Conservation (phyloP, 257 asterid genomes). For the Craterostigma plantagineum region DNA sequence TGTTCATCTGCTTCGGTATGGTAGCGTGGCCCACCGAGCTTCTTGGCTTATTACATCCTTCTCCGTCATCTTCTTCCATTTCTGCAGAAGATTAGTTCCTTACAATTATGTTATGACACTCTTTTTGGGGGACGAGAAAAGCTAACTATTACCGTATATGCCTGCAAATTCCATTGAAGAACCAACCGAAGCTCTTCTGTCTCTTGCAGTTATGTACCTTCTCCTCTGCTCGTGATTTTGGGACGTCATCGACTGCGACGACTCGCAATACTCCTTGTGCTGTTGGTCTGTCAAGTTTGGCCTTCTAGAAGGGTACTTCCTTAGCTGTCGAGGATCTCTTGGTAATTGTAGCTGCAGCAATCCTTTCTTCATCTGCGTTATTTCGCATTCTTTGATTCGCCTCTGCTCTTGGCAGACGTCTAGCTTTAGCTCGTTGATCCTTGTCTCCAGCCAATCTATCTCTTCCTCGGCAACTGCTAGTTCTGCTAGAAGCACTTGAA, state of each 20-base stretch:
- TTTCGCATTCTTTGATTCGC: slow-evolving; percentile 29
- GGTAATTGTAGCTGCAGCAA: slow-evolving; percentile 17
- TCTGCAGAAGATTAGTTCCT: neutral
- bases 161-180: slow-evolving; percentile 25
- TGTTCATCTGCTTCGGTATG: no score
- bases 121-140: slow-evolving; percentile 13
- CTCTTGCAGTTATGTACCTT: slow-evolving; percentile 14
- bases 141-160: slow-evolving; percentile 5
- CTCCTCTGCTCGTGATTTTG: slow-evolving; percentile 23
- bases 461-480: slow-evolving; percentile 51
- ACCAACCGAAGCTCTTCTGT: slow-evolving; percentile 48
- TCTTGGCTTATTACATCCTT: no score
- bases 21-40: slow-evolving; percentile 6
- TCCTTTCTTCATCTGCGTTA: slow-evolving; percentile 13
- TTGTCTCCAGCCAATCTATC: slow-evolving; percentile 52
- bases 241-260: no score
- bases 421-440: slow-evolving; percentile 32
- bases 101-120: no score
- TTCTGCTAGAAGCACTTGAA: slow-evolving; percentile 64
- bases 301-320: slow-evolving; percentile 24
- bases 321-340: slow-evolving; percentile 17
- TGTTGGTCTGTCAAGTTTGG: slow-evolving; percentile 18
- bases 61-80: no score
- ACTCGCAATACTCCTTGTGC: slow-evolving; percentile 19
- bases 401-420: slow-evolving; percentile 31